phyloP scores from a whole-genome alignment of 345 rosid genomes.

The Eucalyptus sp. region DNA sequence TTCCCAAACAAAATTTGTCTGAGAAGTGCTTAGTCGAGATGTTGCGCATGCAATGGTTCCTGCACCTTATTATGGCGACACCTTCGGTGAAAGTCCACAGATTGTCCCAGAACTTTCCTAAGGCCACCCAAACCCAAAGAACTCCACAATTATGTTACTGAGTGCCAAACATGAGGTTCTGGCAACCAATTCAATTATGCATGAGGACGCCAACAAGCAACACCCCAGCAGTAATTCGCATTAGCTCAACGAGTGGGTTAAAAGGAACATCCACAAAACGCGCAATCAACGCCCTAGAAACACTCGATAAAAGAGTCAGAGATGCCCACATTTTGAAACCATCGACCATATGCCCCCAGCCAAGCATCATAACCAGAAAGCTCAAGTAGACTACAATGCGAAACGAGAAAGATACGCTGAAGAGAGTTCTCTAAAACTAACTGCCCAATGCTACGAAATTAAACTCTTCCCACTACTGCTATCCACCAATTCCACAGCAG shows the following conservation, averaged over 20 bases:
- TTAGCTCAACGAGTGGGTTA: not conserved
- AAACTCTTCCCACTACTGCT: not conserved
- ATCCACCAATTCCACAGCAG: not conserved
- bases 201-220: not conserved
- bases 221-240: not conserved
- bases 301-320: not conserved
- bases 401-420: not conserved
- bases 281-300: not conserved
- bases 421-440: not conserved
- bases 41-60: not conserved
- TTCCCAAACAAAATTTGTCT: not conserved
- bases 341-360: not conserved
- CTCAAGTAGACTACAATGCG: not conserved
- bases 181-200: not conserved
- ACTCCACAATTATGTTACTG: not conserved
- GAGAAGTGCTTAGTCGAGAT: not conserved
- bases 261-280: not conserved
- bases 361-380: not conserved
- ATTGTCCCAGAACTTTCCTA: not conserved
- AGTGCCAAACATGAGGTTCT: not conserved
- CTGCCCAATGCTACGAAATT: not conserved
- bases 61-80: not conserved
- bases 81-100: not conserved
- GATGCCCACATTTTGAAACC: not conserved
- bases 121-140: not conserved